A percentile compares a stretch with the other conserved stretches of the same genome.
Conservation (phyloP, 1,284 basidiomycete genomes). For the Papiliotrema terrestris region DNA sequence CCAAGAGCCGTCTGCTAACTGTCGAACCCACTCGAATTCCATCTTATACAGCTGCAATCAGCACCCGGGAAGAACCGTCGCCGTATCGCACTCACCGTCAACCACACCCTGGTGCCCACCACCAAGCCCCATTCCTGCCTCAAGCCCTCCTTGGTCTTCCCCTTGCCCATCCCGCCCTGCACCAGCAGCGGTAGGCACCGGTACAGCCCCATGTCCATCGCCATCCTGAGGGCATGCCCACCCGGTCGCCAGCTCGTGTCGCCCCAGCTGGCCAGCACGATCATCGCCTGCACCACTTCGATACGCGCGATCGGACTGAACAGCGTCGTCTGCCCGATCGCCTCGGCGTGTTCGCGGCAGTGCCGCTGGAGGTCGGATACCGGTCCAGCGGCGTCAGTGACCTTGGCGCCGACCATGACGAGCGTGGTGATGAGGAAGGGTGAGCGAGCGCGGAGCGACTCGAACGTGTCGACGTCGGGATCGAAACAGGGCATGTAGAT, state of each 20-base stretch:
- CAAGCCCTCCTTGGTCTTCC: constrained; percentile 55
- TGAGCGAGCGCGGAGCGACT: constrained; percentile 45
- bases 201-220: constrained; percentile 79
- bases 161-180: constrained; percentile 64
- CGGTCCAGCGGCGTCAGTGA: constrained; percentile 67
- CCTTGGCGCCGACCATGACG: constrained; percentile 78
- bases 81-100: constrained; percentile 52
- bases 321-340: constrained; percentile 67
- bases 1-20: not conserved
- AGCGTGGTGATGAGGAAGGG: constrained; percentile 59
- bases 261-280: constrained; percentile 41
- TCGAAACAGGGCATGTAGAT: constrained; percentile 85
- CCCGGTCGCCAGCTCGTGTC: constrained; percentile 44
- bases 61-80: not conserved
- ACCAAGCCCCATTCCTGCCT: constrained; percentile 71
- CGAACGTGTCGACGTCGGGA: constrained; percentile 68
- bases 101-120: constrained; percentile 76
- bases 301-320: constrained; percentile 75
- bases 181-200: constrained; percentile 77
- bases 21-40: constrained; percentile 57
- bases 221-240: constrained; percentile 80
- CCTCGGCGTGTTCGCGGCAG: constrained; percentile 67
- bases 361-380: constrained; percentile 39
- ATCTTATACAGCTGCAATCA: constrained; percentile 64
- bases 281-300: constrained; percentile 82